phyloP scores from a whole-genome alignment of 2,329 filamentous ascomycete genomes.

The Helicocarpus griseus region DNA sequence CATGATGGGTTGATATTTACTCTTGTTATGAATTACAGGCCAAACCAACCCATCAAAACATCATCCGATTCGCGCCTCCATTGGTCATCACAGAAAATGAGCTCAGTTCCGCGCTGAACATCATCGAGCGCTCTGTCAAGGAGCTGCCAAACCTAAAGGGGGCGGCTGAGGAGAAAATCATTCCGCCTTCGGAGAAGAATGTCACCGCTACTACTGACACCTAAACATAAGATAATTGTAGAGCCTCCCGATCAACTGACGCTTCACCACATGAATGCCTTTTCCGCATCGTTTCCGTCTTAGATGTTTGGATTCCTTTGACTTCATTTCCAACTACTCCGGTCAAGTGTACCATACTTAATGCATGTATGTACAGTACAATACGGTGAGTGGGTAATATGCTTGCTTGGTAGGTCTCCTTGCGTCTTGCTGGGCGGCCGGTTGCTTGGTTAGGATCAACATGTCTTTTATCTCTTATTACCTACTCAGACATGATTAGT shows the following conservation, averaged over 20 bases:
- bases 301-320: too few species aligned
- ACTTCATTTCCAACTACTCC: too few species aligned
- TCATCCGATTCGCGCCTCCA: constrained; percentile 94
- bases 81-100: constrained; percentile 87
- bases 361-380: too few species aligned
- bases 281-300: too few species aligned
- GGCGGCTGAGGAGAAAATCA: constrained; percentile 44
- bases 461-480: too few species aligned
- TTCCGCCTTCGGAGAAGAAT: constrained; percentile 51
- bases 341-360: too few species aligned
- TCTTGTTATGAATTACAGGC: constrained; percentile 56
- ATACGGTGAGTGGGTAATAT: too few species aligned
- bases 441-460: too few species aligned
- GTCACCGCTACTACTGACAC: constrained; percentile 52
- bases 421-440: too few species aligned
- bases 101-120: constrained; percentile 64
- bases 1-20: constrained; percentile 7
- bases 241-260: background rate
- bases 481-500: too few species aligned
- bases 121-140: constrained; percentile 70
- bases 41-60: constrained; percentile 97
- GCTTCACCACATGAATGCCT: background rate
- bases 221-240: constrained; percentile 20
- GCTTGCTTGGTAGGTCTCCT: too few species aligned
- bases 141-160: constrained; percentile 63